phyloP scores from a whole-genome alignment of 164 flowering plant species.

The Annona cherimola region DNA sequence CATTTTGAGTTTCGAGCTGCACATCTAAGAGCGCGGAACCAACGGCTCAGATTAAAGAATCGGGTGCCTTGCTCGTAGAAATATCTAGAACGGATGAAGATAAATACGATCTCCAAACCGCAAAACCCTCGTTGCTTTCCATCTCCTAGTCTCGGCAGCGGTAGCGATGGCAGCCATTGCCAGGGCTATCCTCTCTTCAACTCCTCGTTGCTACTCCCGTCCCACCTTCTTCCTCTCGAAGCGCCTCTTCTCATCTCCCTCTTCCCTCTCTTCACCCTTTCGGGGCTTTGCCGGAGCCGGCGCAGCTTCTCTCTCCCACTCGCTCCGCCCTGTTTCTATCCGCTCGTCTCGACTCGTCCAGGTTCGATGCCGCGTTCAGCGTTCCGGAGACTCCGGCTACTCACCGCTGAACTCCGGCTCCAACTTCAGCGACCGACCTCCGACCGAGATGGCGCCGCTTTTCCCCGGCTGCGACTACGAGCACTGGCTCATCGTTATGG shows the following conservation, averaged over 20 bases:
- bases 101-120: background rate
- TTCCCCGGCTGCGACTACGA: conserved; percentile 92
- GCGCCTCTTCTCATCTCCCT: conserved; percentile 31
- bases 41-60: background rate
- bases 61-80: background rate
- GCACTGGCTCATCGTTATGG: conserved; percentile 95
- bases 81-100: background rate
- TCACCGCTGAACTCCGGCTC: conserved; percentile 75
- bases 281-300: conserved; percentile 26
- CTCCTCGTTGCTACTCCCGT: conserved; percentile 9
- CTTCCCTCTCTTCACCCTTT: conserved; percentile 26
- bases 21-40: background rate
- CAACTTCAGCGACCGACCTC: conserved; percentile 76
- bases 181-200: conserved; percentile 25
- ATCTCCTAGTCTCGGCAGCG: background rate
- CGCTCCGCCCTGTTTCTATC: conserved; percentile 21
- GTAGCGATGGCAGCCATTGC: conserved; percentile 30
- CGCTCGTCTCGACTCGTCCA: conserved; percentile 25
- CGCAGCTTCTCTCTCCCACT: conserved; percentile 29
- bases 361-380: conserved; percentile 45
- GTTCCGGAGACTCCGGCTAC: conserved; percentile 53
- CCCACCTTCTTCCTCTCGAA: conserved; percentile 25
- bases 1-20: no score
- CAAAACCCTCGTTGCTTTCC: conserved; percentile 17
- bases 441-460: conserved; percentile 89